Conservation (phyloP, 2,329 filamentous ascomycete species). For the Curvularia eragrostidis region DNA sequence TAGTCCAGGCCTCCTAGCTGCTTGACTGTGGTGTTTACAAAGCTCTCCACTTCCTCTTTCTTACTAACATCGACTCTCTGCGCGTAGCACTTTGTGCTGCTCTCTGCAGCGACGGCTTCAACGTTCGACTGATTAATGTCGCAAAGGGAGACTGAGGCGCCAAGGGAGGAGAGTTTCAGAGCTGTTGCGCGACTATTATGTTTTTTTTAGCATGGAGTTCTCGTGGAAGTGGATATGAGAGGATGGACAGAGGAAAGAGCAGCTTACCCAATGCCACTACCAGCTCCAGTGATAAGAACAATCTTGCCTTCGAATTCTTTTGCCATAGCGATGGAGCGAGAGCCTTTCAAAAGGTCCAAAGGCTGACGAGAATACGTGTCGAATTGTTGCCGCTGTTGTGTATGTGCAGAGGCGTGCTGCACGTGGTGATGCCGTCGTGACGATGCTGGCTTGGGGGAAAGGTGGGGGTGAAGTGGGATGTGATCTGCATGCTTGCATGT, state of each 20-base stretch:
- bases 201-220: slow-evolving; percentile 8
- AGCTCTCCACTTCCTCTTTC: slow-evolving; percentile 51
- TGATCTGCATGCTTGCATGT: slow-evolving; percentile 32
- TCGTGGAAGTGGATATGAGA: neutral
- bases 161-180: slow-evolving; percentile 56
- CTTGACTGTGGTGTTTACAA: slow-evolving; percentile 48
- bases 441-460: slow-evolving; percentile 31
- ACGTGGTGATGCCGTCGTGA: slow-evolving; percentile 22
- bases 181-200: slow-evolving; percentile 53
- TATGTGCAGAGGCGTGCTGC: neutral
- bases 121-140: slow-evolving; percentile 52
- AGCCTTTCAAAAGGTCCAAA: no score
- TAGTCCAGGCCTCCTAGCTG: slow-evolving; percentile 49
- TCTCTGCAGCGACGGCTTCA: slow-evolving; percentile 42
- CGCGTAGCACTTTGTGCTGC: slow-evolving; percentile 41
- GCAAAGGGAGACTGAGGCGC: slow-evolving; percentile 47
- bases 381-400: neutral
- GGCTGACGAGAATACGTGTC: neutral
- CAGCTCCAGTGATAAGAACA: slow-evolving; percentile 42
- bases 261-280: slow-evolving; percentile 56
- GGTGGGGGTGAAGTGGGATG: slow-evolving; percentile 49
- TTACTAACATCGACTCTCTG: slow-evolving; percentile 56
- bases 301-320: slow-evolving; percentile 41
- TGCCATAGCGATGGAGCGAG: slow-evolving; percentile 23
- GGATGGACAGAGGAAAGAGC: neutral